phyloP scores from a whole-genome alignment of 164 flowering plant genomes.

The Dillenia turbinata region DNA sequence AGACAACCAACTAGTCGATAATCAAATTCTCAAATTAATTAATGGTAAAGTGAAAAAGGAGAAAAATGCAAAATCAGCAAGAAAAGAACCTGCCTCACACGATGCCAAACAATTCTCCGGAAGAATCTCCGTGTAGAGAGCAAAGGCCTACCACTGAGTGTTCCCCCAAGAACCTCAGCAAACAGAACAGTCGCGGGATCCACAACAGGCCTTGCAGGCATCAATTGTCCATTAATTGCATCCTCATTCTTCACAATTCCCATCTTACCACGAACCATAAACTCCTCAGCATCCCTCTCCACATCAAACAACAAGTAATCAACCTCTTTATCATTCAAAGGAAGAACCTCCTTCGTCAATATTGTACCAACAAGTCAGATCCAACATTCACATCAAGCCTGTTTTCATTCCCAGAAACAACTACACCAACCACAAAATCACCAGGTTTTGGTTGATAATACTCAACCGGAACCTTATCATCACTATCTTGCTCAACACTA shows the following conservation, averaged over 20 bases:
- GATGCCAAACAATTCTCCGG: constrained; percentile 82
- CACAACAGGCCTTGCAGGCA: constrained; percentile 66
- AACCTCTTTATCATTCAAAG: constrained; percentile 78
- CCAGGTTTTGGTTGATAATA: constrained; percentile 91
- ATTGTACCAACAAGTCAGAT: constrained; percentile 77
- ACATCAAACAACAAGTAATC: constrained; percentile 62
- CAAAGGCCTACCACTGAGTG: constrained; percentile 93
- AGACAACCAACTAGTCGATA: too few relatives aligned
- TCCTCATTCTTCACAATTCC: constrained; percentile 73
- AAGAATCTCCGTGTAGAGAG: constrained; percentile 71
- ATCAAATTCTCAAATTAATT: too few relatives aligned
- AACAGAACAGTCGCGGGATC: constrained; percentile 84
- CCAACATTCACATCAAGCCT: constrained; percentile 91
- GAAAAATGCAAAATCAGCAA: constrained; percentile 23
- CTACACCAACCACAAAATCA: constrained; percentile 89
- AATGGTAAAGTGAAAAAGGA: background rate
- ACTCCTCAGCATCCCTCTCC: constrained; percentile 57
- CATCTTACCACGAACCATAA: constrained; percentile 69
- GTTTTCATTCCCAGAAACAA: constrained; percentile 95
- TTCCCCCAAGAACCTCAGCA: constrained; percentile 91
- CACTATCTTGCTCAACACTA: constrained; percentile 12
- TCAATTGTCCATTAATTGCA: constrained; percentile 33
- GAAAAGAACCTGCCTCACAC: constrained; percentile 99
- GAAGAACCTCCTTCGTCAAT: constrained; percentile 93
- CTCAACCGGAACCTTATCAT: constrained; percentile 43